Evolutionary conservation across 192 early-diverging fungal species (phyloP), one percentile per base, ranked within the genome.

Genomic region (Coemansia sp.): DNA sequence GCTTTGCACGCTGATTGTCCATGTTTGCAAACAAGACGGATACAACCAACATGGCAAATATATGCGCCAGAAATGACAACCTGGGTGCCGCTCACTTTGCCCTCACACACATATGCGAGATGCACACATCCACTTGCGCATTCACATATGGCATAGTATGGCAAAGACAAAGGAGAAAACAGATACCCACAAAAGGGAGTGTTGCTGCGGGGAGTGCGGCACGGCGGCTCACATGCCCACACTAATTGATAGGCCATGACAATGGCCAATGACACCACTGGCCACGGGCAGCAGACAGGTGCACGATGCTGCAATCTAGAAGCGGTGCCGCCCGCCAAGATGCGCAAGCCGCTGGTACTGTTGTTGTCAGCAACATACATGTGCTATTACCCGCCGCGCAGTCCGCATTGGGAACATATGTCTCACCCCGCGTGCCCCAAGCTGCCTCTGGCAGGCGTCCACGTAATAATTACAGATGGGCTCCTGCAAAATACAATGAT

Each of bases 311-410:
- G 57, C 57, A 59, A 31, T 59, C 57, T 36, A 34, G 57, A 59
- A 59, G 67, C 57, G 58, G 66, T n/a, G 38, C 29, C 14, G 55
- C 27, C 55, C 27, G 55, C 27, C 55, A 31, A 57, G 31, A 27
- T 57, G 55, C 12, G 55, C 55, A 57, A 57, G 55, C 57, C 29
- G 57, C 31, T n/a, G 50, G 57, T 41, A 68, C 45, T 50, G 42
- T 23, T 48, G 58, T 32, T 68, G 42, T 36, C 60, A 41, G 31
- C 23, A 36, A 58, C 66, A 46, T 31, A 34, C 17, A 61, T 68
- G 58, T 29, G 23, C 41, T 61, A 46, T 68, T 67, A 59, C 53
- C 66, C 55, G 66, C 55, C 53, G 41, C 55, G 57, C 57, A 59
- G 57, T 34, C 57, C 32, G 57, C 57, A 59, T 59, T 25, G 57